Conservation (phyloP, 2,329 filamentous ascomycete species). For the Hypoxylon sp. region DNA sequence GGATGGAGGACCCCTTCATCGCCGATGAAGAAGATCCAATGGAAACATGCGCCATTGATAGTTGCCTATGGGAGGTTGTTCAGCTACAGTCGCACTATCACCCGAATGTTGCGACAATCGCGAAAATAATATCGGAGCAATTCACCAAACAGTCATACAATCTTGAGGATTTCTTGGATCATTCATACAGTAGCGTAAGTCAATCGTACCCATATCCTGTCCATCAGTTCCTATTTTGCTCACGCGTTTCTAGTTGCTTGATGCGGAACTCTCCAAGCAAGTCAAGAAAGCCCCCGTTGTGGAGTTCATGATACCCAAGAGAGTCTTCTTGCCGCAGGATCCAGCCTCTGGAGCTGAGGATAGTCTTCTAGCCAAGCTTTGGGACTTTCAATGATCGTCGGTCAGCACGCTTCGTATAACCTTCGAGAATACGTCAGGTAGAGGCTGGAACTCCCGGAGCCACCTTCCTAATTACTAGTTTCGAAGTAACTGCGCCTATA, state of each 20-base stretch:
- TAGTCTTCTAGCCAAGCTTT: slow-evolving; percentile 71
- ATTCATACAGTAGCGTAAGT: slow-evolving; percentile 86
- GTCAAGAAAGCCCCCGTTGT: slow-evolving; percentile 89
- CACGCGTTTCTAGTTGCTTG: slow-evolving; percentile 74
- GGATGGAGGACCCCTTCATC: slow-evolving; percentile 80
- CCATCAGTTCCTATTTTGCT: slow-evolving; percentile 47
- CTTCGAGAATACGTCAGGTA: slow-evolving; percentile 21
- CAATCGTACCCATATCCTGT: slow-evolving; percentile 9
- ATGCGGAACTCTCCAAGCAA: slow-evolving; percentile 85
- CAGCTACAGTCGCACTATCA: slow-evolving; percentile 95
- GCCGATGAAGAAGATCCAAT: slow-evolving; percentile 84
- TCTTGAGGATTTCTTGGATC: slow-evolving; percentile 96
- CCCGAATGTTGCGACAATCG: slow-evolving; percentile 93
- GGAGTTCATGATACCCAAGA: slow-evolving; percentile 94
- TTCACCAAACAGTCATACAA: slow-evolving; percentile 97
- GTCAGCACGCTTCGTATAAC: slow-evolving; percentile 20
- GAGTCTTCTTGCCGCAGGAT: slow-evolving; percentile 75
- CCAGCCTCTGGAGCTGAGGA: slow-evolving; percentile 64
- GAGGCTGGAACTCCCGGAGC: slow-evolving; percentile 18
- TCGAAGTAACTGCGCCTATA: slow-evolving; percentile 27
- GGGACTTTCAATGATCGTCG: slow-evolving; percentile 65
- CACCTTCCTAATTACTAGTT: slow-evolving; percentile 20
- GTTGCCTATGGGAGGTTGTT: slow-evolving; percentile 94
- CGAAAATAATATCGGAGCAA: slow-evolving; percentile 94
- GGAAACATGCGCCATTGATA: slow-evolving; percentile 89